Percentiles rank a stretch among this genome's conserved stretches.
Conservation (phyloP, 768 basidiomycete species). For the Dioszegia hungarica region DNA sequence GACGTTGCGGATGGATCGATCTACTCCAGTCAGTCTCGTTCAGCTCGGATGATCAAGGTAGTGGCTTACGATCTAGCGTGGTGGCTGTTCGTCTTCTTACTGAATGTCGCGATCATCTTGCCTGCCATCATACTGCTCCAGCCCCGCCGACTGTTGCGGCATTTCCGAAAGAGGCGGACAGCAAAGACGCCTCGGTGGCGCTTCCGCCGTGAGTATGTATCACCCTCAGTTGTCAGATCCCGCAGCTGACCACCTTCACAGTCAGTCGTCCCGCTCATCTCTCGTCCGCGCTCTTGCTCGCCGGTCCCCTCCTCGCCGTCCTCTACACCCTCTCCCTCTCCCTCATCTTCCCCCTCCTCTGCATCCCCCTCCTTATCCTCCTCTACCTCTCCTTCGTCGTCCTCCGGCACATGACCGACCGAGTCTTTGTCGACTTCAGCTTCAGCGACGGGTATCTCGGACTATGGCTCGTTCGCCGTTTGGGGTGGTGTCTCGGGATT, state of each 20-base stretch:
- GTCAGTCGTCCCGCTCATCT: slow-evolving; percentile 70
- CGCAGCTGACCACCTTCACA: slow-evolving; percentile 29
- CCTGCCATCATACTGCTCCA: slow-evolving; percentile 72
- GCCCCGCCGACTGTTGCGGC: slow-evolving; percentile 60
- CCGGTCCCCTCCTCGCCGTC: slow-evolving; percentile 63
- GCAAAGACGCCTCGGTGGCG: slow-evolving; percentile 69
- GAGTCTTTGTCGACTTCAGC: slow-evolving; percentile 70
- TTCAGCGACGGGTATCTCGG: slow-evolving; percentile 53
- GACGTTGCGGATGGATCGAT: slow-evolving; percentile 66
- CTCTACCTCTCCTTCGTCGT: slow-evolving; percentile 55
- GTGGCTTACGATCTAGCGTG: slow-evolving; percentile 21
- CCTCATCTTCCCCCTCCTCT: slow-evolving; percentile 70
- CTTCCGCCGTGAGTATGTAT: slow-evolving; percentile 68
- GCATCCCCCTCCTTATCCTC: slow-evolving; percentile 64
- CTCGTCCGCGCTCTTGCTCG: slow-evolving; percentile 64
- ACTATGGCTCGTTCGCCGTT: slow-evolving; percentile 68
- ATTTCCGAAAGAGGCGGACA: slow-evolving; percentile 55
- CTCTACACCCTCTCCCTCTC: slow-evolving; percentile 69
- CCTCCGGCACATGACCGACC: slow-evolving; percentile 73
- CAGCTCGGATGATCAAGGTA: slow-evolving; percentile 50
- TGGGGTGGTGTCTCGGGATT: slow-evolving; percentile 65
- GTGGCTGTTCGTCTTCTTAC: slow-evolving; percentile 46
- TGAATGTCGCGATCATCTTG: slow-evolving; percentile 64
- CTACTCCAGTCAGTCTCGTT: slow-evolving; percentile 62
- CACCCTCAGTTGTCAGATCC: background rate